Conservation (phyloP, 2,329 filamentous ascomycete species). For the Monosporascus cannonballus region DNA sequence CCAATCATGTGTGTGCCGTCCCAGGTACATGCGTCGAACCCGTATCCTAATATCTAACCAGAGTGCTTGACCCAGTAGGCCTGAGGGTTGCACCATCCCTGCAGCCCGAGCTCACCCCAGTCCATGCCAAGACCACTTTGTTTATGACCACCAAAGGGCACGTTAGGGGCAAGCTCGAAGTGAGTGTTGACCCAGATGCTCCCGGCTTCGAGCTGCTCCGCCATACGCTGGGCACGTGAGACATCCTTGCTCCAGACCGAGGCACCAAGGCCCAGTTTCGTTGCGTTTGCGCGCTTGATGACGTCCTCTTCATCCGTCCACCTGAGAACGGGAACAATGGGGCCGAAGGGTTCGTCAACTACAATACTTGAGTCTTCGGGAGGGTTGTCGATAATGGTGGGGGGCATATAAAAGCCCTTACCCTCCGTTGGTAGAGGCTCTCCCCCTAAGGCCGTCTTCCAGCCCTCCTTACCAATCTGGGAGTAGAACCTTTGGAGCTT, state of each 20-base stretch:
- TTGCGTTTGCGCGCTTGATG: conserved; percentile 40
- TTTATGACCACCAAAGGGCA: conserved; percentile 45
- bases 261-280: conserved; percentile 43
- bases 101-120: conserved; percentile 7
- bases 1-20: too few relatives aligned
- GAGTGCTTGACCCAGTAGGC: neutral
- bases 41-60: too few relatives aligned
- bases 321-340: conserved; percentile 39
- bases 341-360: conserved; percentile 46
- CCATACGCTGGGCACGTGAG: conserved; percentile 40
- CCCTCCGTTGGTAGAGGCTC: conserved; percentile 20
- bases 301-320: conserved; percentile 41
- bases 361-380: conserved; percentile 51
- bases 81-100: conserved; percentile 9
- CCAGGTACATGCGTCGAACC: too few relatives aligned
- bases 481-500: conserved; percentile 45
- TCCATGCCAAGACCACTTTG: conserved; percentile 35
- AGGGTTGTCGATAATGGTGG: conserved; percentile 56
- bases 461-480: conserved; percentile 40
- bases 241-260: conserved; percentile 47
- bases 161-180: conserved; percentile 30
- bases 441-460: conserved; percentile 39
- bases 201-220: conserved; percentile 42
- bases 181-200: conserved; percentile 49
- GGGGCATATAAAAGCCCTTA: conserved; percentile 50